Base-by-base conservation (phyloP, 2,329 filamentous ascomycete species). In the Epichloe festucae region DNA sequence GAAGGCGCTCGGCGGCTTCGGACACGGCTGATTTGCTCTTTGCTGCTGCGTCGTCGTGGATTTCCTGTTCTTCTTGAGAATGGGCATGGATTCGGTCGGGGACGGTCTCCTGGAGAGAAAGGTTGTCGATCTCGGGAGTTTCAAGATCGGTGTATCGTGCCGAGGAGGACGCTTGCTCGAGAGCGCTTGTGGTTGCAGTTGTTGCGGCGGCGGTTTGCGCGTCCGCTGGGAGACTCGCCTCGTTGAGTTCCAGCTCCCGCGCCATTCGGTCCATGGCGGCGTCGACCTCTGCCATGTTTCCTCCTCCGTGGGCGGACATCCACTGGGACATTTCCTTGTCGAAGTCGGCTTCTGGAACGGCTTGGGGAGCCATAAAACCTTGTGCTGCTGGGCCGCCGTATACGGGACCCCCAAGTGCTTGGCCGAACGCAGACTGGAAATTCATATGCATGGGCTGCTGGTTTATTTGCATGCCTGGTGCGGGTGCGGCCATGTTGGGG, bases 241-340 rank as follows among this genome's bases (percentile, higher is more conserved):
- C 64, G 54, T 64, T 65, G 51, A 65, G 60, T 41, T 70, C 67
- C 8, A 72, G 58, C 51, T 73, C 68, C 12, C 61, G 63, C 5
- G 70, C 70, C 56, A 73, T 65, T 51, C 69, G 63, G 38, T 72
- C 69, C 67, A 73, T 72, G 50, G 67, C 65, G 19, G 67, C 68
- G 48, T 72, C 68, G 3, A 72, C 68, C 35, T 70, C 61, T 23
- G 64, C 59, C 62, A 71, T 70, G 41, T 63, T 59, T 8, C 57
- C 56, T 4, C 53, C 53, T 19, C 64, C 62, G 43, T 73, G 65
- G 14, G 51, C 59, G 0, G 65, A 62, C 64, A 72, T 68, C 70
- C 70, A 73, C 23, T 59, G 61, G 5, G 63, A 61, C 64, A 73
- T 69, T 42, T 73, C 69, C 39, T 64, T 55, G 47, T 70, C 64